Evolutionary conservation across 108 stramenopile genomes (phyloP), one percentile per base, ranked within the genome.

Genomic region (Fragilaria crotonensis): DNA sequence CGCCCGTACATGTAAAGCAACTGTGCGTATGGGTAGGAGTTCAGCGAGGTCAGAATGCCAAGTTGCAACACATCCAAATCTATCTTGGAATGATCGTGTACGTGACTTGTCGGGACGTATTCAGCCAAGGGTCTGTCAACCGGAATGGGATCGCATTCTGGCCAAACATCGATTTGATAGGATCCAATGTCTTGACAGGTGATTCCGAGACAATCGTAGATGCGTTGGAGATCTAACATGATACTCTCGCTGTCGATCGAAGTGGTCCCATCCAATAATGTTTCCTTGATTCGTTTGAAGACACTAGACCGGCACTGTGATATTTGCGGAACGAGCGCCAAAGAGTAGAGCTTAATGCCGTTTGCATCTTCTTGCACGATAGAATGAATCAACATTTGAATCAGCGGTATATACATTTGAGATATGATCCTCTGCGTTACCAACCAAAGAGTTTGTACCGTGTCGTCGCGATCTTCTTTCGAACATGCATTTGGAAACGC

Each of bases 1-100:
- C 79, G 72, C 14, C 90, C 90, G 60, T 81, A 84, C 33, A 61
- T 21, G 69, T 88, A 92, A 56, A 82, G 70, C 31, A 71, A 49
- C 30, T 73, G 74, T 4, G 87, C 81, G 48, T 77, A 81, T 4
- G 30, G 25, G 45, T 78, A 73, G 9, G 50, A 62, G 3, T 69
- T 67, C 58, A 76, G 11, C 28, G 53, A 52, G 0, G 68, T 62
- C 51, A 81, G 56, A 48, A 76, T 68, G 7, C 70, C 45, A 27
- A 82, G 36, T 53, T 82, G 81, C n/a, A 67, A 33, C 46, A 92
- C 68, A 66, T 92, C 90, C 67, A 92, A 64, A 60, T 92, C 90
- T 31, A 77, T 71, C 33, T 56, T 31, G 20, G n/a, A 19, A 36
- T 31, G 54, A 26, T 31, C 30, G 3, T 71, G 73, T 19, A 83